Evolutionary conservation across 441 rosid genomes (phyloP).

Genomic region (Corymbia citriodora): DNA sequence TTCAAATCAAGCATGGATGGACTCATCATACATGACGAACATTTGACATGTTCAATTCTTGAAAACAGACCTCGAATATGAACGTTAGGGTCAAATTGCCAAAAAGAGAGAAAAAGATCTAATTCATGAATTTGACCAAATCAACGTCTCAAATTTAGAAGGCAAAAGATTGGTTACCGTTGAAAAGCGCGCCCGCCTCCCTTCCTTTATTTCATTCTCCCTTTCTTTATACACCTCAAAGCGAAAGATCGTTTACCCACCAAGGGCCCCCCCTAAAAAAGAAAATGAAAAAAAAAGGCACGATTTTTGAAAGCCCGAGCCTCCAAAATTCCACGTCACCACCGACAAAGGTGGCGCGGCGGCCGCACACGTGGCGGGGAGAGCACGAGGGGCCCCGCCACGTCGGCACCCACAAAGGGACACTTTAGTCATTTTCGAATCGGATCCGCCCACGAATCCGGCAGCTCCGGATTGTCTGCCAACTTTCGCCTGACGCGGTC

Average conservation of each 20-base stretch:
- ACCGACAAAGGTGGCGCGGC: not conserved
- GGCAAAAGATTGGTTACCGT: not conserved
- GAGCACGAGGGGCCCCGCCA: not conserved
- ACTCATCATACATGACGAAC: not conserved
- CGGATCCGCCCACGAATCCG: not conserved
- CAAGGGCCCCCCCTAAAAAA: not conserved
- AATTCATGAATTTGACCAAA: not conserved
- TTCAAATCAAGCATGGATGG: not conserved
- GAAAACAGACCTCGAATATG: not conserved
- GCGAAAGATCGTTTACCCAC: not conserved
- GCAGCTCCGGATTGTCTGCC: constrained; percentile 7
- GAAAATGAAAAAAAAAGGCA: not conserved
- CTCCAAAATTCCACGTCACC: not conserved
- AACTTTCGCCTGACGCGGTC: not conserved
- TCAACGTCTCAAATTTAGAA: not conserved
- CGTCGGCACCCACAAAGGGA: constrained; percentile 8
- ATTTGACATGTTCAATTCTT: not conserved
- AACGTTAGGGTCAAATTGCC: not conserved
- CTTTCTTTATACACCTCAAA: not conserved
- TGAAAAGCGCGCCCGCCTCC: not conserved
- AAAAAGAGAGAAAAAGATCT: not conserved
- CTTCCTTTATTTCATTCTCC: not conserved
- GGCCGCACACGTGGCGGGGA: not conserved
- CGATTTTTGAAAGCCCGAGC: not conserved
- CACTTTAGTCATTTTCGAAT: constrained; percentile 24